phyloP scores from a whole-genome alignment of 2,329 filamentous ascomycete species.

The Exophiala mesophila region DNA sequence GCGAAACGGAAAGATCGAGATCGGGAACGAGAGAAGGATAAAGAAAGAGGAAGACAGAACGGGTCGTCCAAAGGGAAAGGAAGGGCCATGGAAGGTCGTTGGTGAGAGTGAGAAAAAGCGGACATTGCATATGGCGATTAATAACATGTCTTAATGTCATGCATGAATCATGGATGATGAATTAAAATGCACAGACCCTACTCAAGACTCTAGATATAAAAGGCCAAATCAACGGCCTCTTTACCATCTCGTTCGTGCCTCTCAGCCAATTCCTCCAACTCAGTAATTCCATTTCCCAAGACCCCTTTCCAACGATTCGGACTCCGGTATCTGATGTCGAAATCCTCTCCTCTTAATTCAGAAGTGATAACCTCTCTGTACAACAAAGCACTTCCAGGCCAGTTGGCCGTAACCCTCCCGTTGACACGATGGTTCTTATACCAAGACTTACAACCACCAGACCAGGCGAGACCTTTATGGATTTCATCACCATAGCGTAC shows the following conservation, averaged over 20 bases:
- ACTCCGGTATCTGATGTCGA: constrained; percentile 14
- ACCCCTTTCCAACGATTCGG: constrained; percentile 28
- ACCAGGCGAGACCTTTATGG: constrained; percentile 29
- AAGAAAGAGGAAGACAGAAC: no score
- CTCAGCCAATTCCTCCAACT: constrained; percentile 36
- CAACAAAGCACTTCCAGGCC: constrained; percentile 29
- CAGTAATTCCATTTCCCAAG: constrained; percentile 36
- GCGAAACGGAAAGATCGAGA: constrained; percentile 43
- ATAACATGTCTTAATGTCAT: no score
- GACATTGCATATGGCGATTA: no score
- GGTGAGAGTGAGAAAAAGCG: no score
- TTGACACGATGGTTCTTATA: constrained; percentile 20
- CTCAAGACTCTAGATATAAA: constrained; percentile 14
- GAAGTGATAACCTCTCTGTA: constrained; percentile 31
- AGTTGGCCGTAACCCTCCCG: constrained; percentile 20
- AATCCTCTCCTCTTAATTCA: constrained; percentile 31
- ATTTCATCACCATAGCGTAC: constrained; percentile 32
- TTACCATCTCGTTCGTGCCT: constrained; percentile 19
- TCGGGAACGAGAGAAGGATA: constrained; percentile 19
- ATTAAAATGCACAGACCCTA: no score
- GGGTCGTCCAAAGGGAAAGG: constrained; percentile 25
- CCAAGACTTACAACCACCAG: constrained; percentile 20
- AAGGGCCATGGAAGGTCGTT: constrained; percentile 19
- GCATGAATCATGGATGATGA: no score
- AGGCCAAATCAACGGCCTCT: constrained; percentile 18